Evolutionary conservation across 75 land plant species (phyloP), one percentile per base, ranked within the genome.

Genomic region (Azolla pinnata): DNA sequence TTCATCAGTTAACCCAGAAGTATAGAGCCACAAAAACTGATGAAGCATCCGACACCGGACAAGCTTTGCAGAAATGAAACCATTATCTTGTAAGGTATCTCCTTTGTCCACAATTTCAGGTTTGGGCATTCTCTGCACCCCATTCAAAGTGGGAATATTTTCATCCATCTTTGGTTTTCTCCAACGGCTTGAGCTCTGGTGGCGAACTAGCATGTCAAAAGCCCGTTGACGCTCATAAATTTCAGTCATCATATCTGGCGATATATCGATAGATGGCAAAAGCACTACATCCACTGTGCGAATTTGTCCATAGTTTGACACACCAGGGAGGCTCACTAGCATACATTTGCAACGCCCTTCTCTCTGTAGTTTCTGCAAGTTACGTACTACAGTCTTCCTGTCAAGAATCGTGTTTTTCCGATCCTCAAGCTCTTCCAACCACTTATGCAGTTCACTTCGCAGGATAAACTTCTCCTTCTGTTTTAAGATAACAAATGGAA

Each of bases 21-120:
- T 46, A 54, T 81, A 81, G 35, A 48, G 57, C 99, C 99, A 95
- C 18, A 95, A 64, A 70, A 86, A 86, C 9, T 31, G 60, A 65
- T 95, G 99, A 45, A 95, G 72, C 64, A 95, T 77, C 76, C 85
- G 85, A 20, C 78, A 81, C 28, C 99, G 81, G 45, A 90, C 72
- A 88, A 95, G 89, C 73, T 90, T 95, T 31, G 97, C 79, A 31
- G 78, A 59, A 33, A 90, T 69, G 69, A 75, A 95, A 1, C 99
- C 99, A 78, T 90, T 90, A 24, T 78, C 74, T 61, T 79, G 80
- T 83, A 86, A 69, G 0, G 81, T 60, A 44, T 66, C 57, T 38
- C 33, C 66, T 28, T 46, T 55, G 31, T 64, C 64, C 44, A 48
- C 55, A 26, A 59, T 29, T 31, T 42, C 27, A 33, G 40, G 47